Base-by-base conservation (phyloP, 2,329 filamentous ascomycete genomes). In the Cryphonectria naterciae region DNA sequence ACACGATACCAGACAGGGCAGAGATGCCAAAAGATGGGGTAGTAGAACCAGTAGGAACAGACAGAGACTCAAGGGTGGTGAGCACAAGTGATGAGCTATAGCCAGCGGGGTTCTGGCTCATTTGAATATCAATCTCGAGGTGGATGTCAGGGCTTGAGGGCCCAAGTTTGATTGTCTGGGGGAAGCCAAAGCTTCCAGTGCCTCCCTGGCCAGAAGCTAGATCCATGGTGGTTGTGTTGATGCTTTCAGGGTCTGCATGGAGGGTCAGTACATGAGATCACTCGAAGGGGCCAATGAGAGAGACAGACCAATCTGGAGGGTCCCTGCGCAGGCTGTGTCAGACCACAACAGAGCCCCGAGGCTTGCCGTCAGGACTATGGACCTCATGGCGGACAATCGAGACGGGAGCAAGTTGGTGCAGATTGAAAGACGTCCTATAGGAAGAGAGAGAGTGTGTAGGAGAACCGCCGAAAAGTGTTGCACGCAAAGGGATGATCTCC, bases 391-490 rank as follows among this genome's bases (percentile, higher is more conserved):
- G 70, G 13, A 35, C 54, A 8, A 15, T 32, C 4, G 54, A 58
- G 54, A 70, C 22, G 17, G 6, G 43, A 17, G 22, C 2, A 54
- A 2, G 22, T 28, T 46, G 8, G 19, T 25, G 32, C 37, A 15
- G 22, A 8, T 39, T 5, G 43, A 15, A 28, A 19, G 61, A 63
- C 68, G 56, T 41, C 63, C 64, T 58, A 68, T 65, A 54, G 67
- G 46, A 63, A 69, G 52, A 66, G 62, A 54, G 43, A 60, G 41
- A 49, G 61, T 67, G 64, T 67, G 61, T 68, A 68, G 68, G 65
- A 65, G 67, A 64, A 69, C 58, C 68, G 70, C 65, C 71, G 67
- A 75, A 75, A 74, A 74, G 69, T 67, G 64, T 70, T 73, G 70
- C 60, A 64, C 52, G 60, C 69, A 70, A 74, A 73, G 69, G 69